Evolutionary conservation across 1,284 basidiomycete species (phyloP).

Genomic region (Phellinidium pouzarii): DNA sequence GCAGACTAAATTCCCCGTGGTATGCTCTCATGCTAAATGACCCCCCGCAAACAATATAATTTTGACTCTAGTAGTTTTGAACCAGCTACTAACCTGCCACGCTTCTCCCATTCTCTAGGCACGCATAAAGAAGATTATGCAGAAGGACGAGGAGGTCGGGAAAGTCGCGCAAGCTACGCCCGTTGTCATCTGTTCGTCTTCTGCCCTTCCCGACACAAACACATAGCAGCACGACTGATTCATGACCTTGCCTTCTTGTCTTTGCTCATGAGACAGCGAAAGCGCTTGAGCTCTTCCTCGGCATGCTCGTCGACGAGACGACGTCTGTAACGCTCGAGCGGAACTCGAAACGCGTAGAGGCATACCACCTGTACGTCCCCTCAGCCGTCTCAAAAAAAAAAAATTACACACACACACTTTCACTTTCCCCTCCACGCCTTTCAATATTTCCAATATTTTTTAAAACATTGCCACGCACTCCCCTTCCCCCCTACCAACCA

Average conservation of each 20-base stretch:
- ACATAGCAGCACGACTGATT: background rate
- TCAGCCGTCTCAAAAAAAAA: background rate
- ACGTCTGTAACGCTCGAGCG: slow-evolving; percentile 76
- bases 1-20: slow-evolving; percentile 79
- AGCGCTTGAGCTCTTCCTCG: slow-evolving; percentile 91
- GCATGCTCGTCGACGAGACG: slow-evolving; percentile 79
- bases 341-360: slow-evolving; percentile 87
- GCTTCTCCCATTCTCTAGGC: slow-evolving; percentile 42
- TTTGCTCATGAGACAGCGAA: slow-evolving; percentile 58
- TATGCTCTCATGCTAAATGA: slow-evolving; percentile 37
- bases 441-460: too few relatives aligned
- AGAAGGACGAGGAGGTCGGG: slow-evolving; percentile 98
- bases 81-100: background rate
- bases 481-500: slow-evolving; percentile 3
- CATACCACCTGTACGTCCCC: slow-evolving; percentile 86
- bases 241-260: background rate
- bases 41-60: slow-evolving; percentile 23
- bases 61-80: slow-evolving; percentile 3
- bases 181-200: slow-evolving; percentile 87
- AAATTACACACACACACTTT: background rate
- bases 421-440: too few relatives aligned
- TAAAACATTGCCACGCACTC: too few relatives aligned
- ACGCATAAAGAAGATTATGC: slow-evolving; percentile 99
- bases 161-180: slow-evolving; percentile 98
- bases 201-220: background rate